Conservation (phyloP, 225 moss, liverwort and hornwort genomes). For the Ulota crispa region DNA sequence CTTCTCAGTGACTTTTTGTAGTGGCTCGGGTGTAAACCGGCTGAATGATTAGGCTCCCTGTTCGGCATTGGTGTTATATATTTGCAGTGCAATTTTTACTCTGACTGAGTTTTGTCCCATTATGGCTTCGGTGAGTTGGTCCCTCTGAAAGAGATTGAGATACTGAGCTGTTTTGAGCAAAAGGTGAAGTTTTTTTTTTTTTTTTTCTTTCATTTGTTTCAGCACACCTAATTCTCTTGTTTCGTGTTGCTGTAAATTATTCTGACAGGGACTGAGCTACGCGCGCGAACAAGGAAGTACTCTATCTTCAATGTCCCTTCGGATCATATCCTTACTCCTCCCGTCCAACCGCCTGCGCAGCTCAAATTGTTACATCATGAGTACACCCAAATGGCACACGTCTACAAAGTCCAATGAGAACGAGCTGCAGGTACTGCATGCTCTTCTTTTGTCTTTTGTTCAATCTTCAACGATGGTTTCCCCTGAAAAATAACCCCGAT, state of each 20-base stretch:
- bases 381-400: conserved; percentile 51
- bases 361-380: conserved; percentile 55
- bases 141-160: neutral
- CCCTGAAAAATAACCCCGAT: neutral
- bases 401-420: conserved; percentile 51
- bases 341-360: conserved; percentile 30
- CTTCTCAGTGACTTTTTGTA: neutral
- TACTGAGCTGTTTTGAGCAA: neutral
- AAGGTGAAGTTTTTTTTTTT: neutral
- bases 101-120: neutral
- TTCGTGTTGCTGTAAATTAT: conserved; percentile 9
- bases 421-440: conserved; percentile 56
- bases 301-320: neutral
- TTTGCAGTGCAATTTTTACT: neutral
- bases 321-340: neutral
- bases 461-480: neutral
- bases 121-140: neutral
- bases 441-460: neutral
- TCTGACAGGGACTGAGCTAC: conserved; percentile 46
- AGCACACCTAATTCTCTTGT: conserved; percentile 12
- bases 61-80: neutral
- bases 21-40: neutral
- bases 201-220: neutral
- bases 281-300: conserved; percentile 50
- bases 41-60: neutral